Evolutionary conservation across 2,329 filamentous ascomycete genomes (phyloP), one percentile per base, ranked within the genome.

Genomic region (Cladosporium sp.): DNA sequence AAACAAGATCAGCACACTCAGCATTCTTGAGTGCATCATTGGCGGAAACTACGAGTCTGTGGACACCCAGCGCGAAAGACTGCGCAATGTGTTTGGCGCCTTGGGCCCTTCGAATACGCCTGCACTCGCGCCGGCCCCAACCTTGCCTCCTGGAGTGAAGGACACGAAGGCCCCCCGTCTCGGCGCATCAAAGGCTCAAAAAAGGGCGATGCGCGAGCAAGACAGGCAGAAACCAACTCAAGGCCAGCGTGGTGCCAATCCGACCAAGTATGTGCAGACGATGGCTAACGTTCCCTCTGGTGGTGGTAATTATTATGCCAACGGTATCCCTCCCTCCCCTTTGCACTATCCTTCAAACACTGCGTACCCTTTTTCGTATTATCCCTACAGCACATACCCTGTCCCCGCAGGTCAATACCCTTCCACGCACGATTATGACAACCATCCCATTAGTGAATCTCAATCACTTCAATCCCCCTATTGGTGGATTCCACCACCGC

Each of bases 1-100:
- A 4, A 60, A 64, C 13, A 52, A 64, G 22, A 47, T 61, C 3
- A 56, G 63, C 20, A 62, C 68, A 13, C 39, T 32, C 34, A 88
- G 84, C 62, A 80, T 96, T 19, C 78, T 97, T 6, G 80, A 80
- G 29, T 76, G 82, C 34, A 78, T 96, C 34, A 73, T 95, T 47
- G 85, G 79, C 9, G 90, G 88, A 47, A 85, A 95, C 61, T 97
- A 96, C 68, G 13, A 50, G 8, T 11, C 40, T 15, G 40, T 50
- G n/a, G 32, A 43, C 6, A 12, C 13, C 5, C 47, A 50, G 32
- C 47, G 47, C 32, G 34, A 50, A 27, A 29, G 30, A 12, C 32
- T 50, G 18, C 30, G 24, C 13, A 19, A 22, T 17, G 12, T 48
- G n/a, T 48, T 40, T 24, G 37, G 45, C 13, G 34, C 9, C 5